Conservation (phyloP, 495 filamentous ascomycete species). For the Neurospora intermedia region DNA sequence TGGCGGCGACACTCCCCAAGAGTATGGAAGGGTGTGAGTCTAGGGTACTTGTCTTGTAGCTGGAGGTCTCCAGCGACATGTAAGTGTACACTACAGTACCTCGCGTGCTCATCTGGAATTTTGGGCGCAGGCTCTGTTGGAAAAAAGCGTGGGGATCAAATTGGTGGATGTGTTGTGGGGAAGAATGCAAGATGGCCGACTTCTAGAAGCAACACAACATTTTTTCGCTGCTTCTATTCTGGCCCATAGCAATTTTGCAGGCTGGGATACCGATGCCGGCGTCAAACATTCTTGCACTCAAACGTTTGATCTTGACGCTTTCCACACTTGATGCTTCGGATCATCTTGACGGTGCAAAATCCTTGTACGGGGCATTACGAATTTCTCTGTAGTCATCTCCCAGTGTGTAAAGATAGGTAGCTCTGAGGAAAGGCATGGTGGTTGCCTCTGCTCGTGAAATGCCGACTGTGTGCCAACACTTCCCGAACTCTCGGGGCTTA, state of each 20-base stretch:
- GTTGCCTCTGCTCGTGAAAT: neutral
- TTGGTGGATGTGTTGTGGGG: conserved; percentile 7
- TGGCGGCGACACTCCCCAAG: conserved; percentile 17
- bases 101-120: conserved; percentile 9
- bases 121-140: conserved; percentile 15
- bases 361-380: neutral
- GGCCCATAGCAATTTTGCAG: neutral
- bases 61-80: conserved; percentile 6
- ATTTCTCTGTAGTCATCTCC: neutral
- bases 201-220: neutral
- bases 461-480: neutral
- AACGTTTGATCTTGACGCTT: neutral
- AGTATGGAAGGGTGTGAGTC: conserved; percentile 11
- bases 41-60: conserved; percentile 5
- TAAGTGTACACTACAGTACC: neutral
- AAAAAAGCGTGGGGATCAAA: conserved; percentile 17
- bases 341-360: neutral
- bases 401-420: neutral
- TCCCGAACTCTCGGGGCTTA: neutral
- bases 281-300: neutral
- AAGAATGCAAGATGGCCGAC: conserved; percentile 1
- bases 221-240: neutral
- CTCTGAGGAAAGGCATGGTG: neutral
- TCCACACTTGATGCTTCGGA: neutral
- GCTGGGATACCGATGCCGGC: neutral